Base-by-base conservation (phyloP, 345 rosid species). In the Gossypium rotundifolium region DNA sequence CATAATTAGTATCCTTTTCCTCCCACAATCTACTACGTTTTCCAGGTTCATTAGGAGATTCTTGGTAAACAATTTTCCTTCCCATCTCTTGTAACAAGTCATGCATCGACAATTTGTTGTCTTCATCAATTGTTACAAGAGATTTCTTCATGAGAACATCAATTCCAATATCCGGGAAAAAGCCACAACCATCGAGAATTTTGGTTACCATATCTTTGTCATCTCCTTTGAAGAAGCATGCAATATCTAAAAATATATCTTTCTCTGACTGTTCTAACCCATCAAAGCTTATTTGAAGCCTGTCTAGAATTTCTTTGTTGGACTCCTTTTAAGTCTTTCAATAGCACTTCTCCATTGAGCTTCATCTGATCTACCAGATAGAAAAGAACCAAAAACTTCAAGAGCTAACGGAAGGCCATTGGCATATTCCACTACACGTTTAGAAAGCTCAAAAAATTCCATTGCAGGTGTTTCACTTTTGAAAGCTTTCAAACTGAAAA, bases 381-480 rank as follows among this genome's bases (percentile, higher is more conserved):
- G 74, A 51, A 73, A 82, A 25, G 90, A 81, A 11, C 93, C 95
- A 77, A 90, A 85, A 2, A 90, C 95, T 82, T 90, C 86, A 22
- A 92, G 4, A 12, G 93, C 93, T 64, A 92, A 78, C 2, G 95
- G 95, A 9, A 92, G 75, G 9, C 59, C 57, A 16, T 89, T 89
- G 0, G 90, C 73, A 8, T 80, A 78, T 29, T 66, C 9, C 40
- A 90, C 87, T 69, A 86, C 79, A 67, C 84, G 18, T 48, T 83
- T 22, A 7, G 92, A 78, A 22, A 83, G 27, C 1, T 63, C 65
- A 4, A 76, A 3, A 4, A 84, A 75, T 22, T 48, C 70, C 20
- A 16, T 17, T 0, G 73, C 54, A 2, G 81, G 49, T 8, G 81
- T 78, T 66, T 83, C 88, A 45, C 80, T 85, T 55, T 83, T 23